These are phyloP conservation scores for Crithidia acanthocephali DNA, from an alignment of 208 protist species.

Conservation along the genomic window DNA sequence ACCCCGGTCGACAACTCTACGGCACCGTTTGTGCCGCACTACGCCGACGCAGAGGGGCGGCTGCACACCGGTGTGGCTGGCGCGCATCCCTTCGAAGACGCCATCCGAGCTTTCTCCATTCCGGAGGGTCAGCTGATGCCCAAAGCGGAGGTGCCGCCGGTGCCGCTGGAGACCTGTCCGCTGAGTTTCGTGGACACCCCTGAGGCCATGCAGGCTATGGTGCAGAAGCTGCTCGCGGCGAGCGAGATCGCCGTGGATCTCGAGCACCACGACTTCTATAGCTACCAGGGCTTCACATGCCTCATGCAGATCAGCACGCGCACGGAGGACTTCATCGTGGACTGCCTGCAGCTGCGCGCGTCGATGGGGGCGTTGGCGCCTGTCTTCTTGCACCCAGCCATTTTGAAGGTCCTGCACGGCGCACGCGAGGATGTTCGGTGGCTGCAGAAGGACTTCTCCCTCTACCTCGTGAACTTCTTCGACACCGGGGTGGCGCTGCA, in stretches of 20 bases:
- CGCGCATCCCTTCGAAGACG: slow-evolving; percentile 77
- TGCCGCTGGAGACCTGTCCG: slow-evolving; percentile 64
- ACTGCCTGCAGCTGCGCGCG: slow-evolving; percentile 94
- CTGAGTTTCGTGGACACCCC: slow-evolving; percentile 77
- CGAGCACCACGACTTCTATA: slow-evolving; percentile 95
- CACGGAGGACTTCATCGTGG: slow-evolving; percentile 96
- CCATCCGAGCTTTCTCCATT: slow-evolving; percentile 54
- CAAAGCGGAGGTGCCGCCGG: slow-evolving; percentile 55
- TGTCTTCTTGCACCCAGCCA: slow-evolving; percentile 91
- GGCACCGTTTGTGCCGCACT: slow-evolving; percentile 65
- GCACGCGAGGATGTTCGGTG: slow-evolving; percentile 96
- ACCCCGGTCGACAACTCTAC: slow-evolving; percentile 76
- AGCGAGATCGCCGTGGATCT: slow-evolving; percentile 96
- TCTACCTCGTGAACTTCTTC: slow-evolving; percentile 99
- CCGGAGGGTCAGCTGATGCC: slow-evolving; percentile 63
- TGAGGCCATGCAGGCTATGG: slow-evolving; percentile 50
- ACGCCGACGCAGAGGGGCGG: slow-evolving; percentile 60
- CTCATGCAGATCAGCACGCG: slow-evolving; percentile 98
- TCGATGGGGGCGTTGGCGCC: slow-evolving; percentile 90
- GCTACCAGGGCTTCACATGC: slow-evolving; percentile 97
- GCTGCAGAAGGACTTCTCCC: slow-evolving; percentile 98
- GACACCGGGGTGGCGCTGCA: slow-evolving; percentile 97
- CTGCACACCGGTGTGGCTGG: slow-evolving; percentile 56
- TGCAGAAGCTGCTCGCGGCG: slow-evolving; percentile 50
- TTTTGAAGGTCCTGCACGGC: slow-evolving; percentile 98